phyloP scores from a whole-genome alignment of 2,329 filamentous ascomycete species.

The Aspergillus intermedius region DNA sequence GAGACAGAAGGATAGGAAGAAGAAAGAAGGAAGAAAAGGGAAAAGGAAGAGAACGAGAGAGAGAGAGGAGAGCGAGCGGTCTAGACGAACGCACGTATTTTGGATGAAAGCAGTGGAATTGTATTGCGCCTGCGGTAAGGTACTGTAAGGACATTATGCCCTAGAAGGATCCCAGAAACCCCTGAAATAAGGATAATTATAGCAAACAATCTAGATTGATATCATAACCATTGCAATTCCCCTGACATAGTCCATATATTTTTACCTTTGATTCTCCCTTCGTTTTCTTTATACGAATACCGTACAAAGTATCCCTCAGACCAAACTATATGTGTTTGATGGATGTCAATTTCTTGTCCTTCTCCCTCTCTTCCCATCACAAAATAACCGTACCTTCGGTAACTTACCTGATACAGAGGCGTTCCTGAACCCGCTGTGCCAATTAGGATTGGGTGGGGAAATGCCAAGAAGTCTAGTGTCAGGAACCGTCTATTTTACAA shows the following conservation, averaged over 20 bases:
- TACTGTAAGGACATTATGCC: neutral
- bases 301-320: no score
- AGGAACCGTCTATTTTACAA: neutral
- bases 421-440: neutral
- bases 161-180: neutral
- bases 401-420: neutral
- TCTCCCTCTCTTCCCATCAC: no score
- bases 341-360: no score
- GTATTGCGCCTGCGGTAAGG: neutral
- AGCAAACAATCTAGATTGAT: neutral
- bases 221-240: neutral
- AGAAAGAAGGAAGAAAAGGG: constrained; percentile 4
- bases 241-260: neutral
- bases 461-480: neutral
- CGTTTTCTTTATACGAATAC: no score
- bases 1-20: constrained; percentile 5
- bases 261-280: no score
- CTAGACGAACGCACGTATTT: constrained; percentile 7
- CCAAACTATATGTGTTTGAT: no score
- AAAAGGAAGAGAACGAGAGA: constrained; percentile 10
- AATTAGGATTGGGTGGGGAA: neutral
- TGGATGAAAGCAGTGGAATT: neutral
- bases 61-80: constrained; percentile 16
- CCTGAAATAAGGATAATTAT: neutral
- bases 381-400: no score